These are phyloP conservation scores for Rhynchospora pubera DNA, from an alignment of 176 grass and related monocot species.

Conservation along the genomic window DNA sequence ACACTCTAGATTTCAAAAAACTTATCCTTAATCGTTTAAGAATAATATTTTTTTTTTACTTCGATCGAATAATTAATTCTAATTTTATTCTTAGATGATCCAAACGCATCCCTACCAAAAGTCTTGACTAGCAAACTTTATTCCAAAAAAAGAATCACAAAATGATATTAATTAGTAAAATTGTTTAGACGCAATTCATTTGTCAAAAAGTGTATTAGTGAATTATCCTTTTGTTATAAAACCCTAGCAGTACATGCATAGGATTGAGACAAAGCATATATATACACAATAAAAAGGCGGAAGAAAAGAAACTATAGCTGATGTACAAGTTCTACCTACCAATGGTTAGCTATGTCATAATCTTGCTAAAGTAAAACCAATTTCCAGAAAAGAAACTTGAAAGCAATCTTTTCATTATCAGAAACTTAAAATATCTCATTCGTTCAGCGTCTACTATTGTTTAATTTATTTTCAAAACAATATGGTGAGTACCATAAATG, in stretches of 20 bases:
- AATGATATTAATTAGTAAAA: not conserved
- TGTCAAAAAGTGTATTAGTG: not conserved
- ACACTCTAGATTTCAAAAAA: too few species aligned
- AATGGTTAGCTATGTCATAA: constrained; percentile 38
- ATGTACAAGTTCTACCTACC: constrained; percentile 43
- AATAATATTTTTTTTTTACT: too few species aligned
- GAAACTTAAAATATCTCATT: constrained; percentile 25
- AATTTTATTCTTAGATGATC: too few species aligned
- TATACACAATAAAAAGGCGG: not conserved
- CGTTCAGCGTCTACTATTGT: constrained; percentile 28
- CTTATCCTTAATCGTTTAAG: too few species aligned
- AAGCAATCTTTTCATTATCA: constrained; percentile 79
- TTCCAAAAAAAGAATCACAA: not conserved
- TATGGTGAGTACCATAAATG: not conserved
- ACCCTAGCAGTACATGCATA: not conserved
- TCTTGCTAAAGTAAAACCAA: constrained; percentile 45
- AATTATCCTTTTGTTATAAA: not conserved
- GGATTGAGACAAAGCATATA: not conserved
- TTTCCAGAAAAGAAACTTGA: constrained; percentile 46
- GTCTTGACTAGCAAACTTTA: not conserved
- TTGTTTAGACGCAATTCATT: not conserved
- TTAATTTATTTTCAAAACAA: not conserved
- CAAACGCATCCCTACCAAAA: too few species aligned
- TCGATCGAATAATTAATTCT: too few species aligned
- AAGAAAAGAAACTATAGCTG: constrained; percentile 7